Percentiles rank a stretch among this genome's conserved stretches.
Conservation (phyloP, 768 basidiomycete genomes). For the Rhodosporidiobolus odoratus region DNA sequence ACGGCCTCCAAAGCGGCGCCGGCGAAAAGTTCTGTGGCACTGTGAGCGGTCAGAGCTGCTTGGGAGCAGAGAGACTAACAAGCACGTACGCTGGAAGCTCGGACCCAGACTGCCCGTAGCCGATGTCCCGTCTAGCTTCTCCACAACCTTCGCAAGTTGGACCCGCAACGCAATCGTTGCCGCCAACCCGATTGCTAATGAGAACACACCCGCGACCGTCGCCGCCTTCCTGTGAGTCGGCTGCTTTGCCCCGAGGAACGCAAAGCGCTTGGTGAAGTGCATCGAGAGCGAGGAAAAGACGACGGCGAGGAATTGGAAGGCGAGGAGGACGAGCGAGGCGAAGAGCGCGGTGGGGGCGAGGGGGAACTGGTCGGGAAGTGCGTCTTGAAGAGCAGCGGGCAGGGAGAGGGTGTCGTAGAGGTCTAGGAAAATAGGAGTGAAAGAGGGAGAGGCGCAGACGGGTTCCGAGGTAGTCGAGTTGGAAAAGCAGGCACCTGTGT, state of each 20-base stretch:
- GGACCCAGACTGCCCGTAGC: not conserved
- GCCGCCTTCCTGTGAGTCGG: constrained; percentile 8
- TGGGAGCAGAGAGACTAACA: not conserved
- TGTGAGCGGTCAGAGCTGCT: not conserved
- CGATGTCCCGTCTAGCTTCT: not conserved
- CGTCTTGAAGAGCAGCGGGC: not conserved
- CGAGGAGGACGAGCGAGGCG: constrained; percentile 24
- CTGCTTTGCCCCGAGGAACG: constrained; percentile 5
- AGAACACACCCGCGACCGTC: not conserved
- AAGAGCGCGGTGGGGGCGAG: constrained; percentile 26
- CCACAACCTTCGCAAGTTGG: constrained; percentile 2
- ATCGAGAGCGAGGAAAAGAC: constrained; percentile 3
- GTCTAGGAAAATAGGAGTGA: constrained; percentile 34
- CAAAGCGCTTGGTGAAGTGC: constrained; percentile 8
- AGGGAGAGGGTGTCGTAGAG: constrained; percentile 10
- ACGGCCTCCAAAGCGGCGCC: constrained; percentile 5
- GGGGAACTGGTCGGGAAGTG: constrained; percentile 30
- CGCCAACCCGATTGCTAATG: not conserved
- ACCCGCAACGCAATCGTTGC: constrained; percentile 5
- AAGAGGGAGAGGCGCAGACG: constrained; percentile 16
- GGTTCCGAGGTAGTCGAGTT: constrained; percentile 1
- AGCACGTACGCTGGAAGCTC: constrained; percentile 18
- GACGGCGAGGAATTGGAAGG: constrained; percentile 13
- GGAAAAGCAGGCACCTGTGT: constrained; percentile 21
- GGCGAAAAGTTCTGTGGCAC: constrained; percentile 23